Conservation (phyloP, 2,329 filamentous ascomycete genomes). For the Venturiaceae sp. region DNA sequence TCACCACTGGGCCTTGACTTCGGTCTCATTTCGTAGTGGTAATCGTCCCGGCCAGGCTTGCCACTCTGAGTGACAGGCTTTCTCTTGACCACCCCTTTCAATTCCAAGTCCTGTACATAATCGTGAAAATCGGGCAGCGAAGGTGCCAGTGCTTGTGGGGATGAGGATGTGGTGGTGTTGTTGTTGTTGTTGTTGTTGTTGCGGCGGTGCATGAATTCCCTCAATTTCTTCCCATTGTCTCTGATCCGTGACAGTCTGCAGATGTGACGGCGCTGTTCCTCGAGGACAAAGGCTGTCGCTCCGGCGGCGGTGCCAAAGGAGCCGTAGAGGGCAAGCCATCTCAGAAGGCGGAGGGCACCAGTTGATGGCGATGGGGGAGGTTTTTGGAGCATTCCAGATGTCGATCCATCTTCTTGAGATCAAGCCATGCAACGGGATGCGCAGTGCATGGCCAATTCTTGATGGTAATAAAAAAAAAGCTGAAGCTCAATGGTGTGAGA, state of each 20-base stretch:
- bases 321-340: constrained; percentile 2
- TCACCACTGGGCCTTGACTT: background rate
- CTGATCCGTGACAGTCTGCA: background rate
- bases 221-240: constrained; percentile 4
- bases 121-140: background rate
- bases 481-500: background rate
- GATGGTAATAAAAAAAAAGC: background rate
- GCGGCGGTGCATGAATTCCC: background rate
- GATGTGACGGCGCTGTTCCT: constrained; percentile 4
- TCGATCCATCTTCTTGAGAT: background rate
- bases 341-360: constrained; percentile 1
- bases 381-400: constrained; percentile 1
- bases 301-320: constrained; percentile 4
- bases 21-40: background rate
- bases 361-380: background rate
- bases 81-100: background rate
- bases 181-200: background rate
- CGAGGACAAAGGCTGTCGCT: constrained; percentile 3
- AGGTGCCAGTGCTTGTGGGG: background rate
- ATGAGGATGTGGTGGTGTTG: background rate
- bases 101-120: background rate
- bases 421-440: background rate
- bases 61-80: background rate
- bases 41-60: background rate
- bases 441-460: background rate